Evolutionary conservation across 345 rosid species (phyloP).

Genomic region (Hevea brasiliensis): DNA sequence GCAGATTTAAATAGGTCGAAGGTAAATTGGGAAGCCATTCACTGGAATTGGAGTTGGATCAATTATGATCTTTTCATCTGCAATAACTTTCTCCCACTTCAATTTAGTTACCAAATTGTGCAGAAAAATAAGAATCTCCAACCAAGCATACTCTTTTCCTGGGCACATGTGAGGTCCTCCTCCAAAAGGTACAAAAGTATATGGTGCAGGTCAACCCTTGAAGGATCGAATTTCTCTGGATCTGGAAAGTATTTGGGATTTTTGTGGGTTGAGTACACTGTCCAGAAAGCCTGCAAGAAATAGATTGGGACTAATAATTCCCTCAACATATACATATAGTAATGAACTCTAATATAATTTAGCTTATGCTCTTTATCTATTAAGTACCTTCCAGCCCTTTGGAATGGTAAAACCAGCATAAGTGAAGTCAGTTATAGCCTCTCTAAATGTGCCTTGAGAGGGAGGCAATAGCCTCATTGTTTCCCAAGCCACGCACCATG

Average conservation of each 20-base stretch:
- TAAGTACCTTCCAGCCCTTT: constrained; percentile 36
- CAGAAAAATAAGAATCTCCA: constrained; percentile 30
- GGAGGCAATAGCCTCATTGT: not conserved
- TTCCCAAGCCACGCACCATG: not conserved
- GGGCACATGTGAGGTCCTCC: constrained; percentile 37
- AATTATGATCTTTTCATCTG: constrained; percentile 28
- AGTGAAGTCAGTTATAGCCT: not conserved
- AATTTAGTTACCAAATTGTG: constrained; percentile 26
- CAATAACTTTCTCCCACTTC: constrained; percentile 16
- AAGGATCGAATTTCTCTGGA: constrained; percentile 35
- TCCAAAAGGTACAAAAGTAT: constrained; percentile 31
- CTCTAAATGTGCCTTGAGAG: not conserved
- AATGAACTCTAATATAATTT: no score
- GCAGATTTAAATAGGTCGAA: constrained; percentile 7
- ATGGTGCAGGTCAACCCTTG: constrained; percentile 26
- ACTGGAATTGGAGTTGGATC: no score
- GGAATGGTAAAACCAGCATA: no score
- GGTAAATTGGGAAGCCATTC: constrained; percentile 24
- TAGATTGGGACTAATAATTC: no score
- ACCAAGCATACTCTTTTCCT: constrained; percentile 31
- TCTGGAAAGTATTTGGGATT: constrained; percentile 30
- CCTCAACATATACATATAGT: no score
- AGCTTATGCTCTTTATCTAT: no score
- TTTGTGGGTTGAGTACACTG: constrained; percentile 24
- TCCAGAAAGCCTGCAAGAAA: constrained; percentile 35